phyloP scores from a whole-genome alignment of 2,329 filamentous ascomycete species.

The Arachnomyces sp. region DNA sequence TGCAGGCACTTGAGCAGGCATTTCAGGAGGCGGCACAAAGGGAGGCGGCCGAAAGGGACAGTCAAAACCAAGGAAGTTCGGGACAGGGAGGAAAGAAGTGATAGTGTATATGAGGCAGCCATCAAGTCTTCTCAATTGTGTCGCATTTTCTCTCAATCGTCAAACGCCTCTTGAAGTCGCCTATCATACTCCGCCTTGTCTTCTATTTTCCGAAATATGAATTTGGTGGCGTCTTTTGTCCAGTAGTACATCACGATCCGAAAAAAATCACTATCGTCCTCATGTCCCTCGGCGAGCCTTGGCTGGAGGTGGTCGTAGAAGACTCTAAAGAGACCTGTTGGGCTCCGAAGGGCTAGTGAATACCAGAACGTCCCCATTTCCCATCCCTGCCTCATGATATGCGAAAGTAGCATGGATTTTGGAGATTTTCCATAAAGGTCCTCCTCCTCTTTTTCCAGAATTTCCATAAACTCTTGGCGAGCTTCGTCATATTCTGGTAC shows the following conservation, averaged over 20 bases:
- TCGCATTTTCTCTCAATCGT: too few species aligned
- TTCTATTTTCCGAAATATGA: constrained; percentile 4
- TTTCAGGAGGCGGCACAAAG: too few species aligned
- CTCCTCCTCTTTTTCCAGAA: constrained; percentile 8
- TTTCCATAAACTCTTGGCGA: constrained; percentile 9
- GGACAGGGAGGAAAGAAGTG: too few species aligned
- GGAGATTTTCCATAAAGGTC: neutral
- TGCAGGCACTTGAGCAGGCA: too few species aligned
- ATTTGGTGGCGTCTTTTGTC: constrained; percentile 10
- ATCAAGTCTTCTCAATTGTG: too few species aligned
- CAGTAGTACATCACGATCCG: constrained; percentile 15
- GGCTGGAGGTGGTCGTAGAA: constrained; percentile 3
- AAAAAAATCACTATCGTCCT: constrained; percentile 12
- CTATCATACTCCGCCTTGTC: constrained; percentile 8
- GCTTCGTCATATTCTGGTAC: constrained; percentile 8
- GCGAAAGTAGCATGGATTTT: too few species aligned
- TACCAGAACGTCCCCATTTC: constrained; percentile 8
- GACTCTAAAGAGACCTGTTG: constrained; percentile 2
- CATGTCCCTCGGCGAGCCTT: constrained; percentile 13
- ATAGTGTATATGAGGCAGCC: too few species aligned
- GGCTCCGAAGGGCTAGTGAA: constrained; percentile 4
- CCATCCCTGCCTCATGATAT: neutral
- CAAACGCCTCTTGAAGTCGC: constrained; percentile 6
- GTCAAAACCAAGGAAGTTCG: too few species aligned
- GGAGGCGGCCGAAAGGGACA: too few species aligned